Base-by-base conservation (phyloP, 495 filamentous ascomycete genomes). In the Ascobolus immersus region DNA sequence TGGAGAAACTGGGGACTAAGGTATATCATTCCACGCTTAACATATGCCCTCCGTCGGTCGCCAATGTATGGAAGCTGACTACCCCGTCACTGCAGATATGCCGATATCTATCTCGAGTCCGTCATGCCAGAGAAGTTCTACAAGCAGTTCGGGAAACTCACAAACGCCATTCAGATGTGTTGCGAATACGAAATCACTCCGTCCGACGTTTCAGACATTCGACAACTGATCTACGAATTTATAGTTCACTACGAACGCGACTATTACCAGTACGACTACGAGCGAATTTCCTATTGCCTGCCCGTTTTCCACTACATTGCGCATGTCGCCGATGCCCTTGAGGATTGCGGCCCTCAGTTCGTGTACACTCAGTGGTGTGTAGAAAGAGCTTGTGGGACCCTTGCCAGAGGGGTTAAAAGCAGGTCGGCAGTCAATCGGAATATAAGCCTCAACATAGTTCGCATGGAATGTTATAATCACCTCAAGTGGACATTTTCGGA, bases 331-430 rank as follows among this genome's bases (percentile, higher is more conserved):
- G 12, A 39, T 5, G 30, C 14, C 2, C n/a, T 42, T 6, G 8
- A 10, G 2, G 39, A 15, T 23, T 21, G 22, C 21, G 37, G 40
- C 0, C 36, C 40, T 2, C 35, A 35, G 31, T 32, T 24, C 13
- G 30, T 36, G 3, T 39, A 42, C 12, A 33, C 24, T 1, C 32
- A 42, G 21, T 42, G 40, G 40, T 11, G 17, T 1, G 36, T 40
- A 28, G 40, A 43, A 15, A 9, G 33, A 1, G 6, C 36, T 7
- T 43, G 40, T 24, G 33, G 40, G 1, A 43, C 28, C 9, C 9
- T 43, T 7, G 36, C 36, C 12, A 7, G 22, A 25, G 7, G 7
- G 22, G 22, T 25, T 25, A n/a, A n/a, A n/a, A n/a, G n/a, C n/a
- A n/a, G n/a, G n/a, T n/a, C n/a, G n/a, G n/a, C n/a, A n/a, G n/a